Conservation (phyloP, 2,329 filamentous ascomycete genomes). For the Clonostachys sp. region DNA sequence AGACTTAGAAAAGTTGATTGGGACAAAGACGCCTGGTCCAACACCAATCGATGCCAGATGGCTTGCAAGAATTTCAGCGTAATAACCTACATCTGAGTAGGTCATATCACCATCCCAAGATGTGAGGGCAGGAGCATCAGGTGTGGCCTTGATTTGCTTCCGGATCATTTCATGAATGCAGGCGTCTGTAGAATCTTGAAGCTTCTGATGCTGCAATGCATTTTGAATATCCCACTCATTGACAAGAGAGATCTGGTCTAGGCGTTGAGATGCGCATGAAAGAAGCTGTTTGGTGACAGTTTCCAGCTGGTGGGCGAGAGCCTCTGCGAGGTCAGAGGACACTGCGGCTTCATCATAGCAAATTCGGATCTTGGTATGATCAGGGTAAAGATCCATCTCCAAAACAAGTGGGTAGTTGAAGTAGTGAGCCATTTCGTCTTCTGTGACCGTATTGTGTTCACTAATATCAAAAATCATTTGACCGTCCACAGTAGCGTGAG, state of each 20-base stretch:
- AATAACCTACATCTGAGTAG: constrained; percentile 4
- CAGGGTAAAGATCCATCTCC: constrained; percentile 1
- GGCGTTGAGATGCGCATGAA: not conserved
- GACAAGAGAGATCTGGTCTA: not conserved
- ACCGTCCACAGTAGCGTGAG: not conserved
- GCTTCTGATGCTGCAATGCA: constrained; percentile 11
- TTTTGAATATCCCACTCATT: not conserved
- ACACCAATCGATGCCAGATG: constrained; percentile 9
- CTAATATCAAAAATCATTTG: not conserved
- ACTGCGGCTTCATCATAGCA: not conserved
- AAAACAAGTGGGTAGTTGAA: constrained; percentile 5
- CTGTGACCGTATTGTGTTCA: not conserved
- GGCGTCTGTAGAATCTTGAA: not conserved
- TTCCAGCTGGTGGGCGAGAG: constrained; percentile 1
- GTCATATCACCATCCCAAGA: not conserved
- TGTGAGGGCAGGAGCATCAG: not conserved
- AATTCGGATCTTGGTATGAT: not conserved
- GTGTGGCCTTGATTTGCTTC: not conserved
- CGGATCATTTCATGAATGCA: not conserved
- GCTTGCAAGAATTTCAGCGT: not conserved
- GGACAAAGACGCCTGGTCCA: constrained; percentile 7
- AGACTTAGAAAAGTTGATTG: not conserved
- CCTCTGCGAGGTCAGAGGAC: not conserved
- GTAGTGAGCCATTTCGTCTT: not conserved
- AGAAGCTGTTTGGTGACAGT: not conserved